Evolutionary conservation across 768 basidiomycete species (phyloP), one percentile per base, ranked within the genome.

Genomic region (Russula virescens): DNA sequence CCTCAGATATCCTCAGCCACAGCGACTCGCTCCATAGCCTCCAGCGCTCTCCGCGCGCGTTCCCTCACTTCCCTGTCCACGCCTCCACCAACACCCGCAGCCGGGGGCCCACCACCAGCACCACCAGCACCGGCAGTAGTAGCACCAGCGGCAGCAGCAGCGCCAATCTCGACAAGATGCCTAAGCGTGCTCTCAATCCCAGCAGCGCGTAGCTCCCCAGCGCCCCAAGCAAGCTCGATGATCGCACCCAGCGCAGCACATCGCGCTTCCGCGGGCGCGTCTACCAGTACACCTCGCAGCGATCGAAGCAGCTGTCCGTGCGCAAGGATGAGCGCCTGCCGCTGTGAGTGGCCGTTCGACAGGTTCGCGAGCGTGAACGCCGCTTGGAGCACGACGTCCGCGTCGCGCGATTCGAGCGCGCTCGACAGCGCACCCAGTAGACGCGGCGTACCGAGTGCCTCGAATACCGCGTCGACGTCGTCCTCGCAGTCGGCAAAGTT

Each of bases 401-500:
- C 80, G 55, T 80, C 79, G 0, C 77, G 70, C 0, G 81, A 81
- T 21, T 77, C 78, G 55, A 91, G 73, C 3, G 82, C 81, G 0
- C 69, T 58, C 0, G 79, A 77, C 13, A 91, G 71, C 46, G 74
- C 75, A 8, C 71, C 71, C 8, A 86, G 75, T 5, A 88, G 68
- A 8, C 72, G 69, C 1, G 79, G 78, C 2, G 73, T 71, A 0
- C 81, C 80, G 14, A 91, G 71, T 28, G 81, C 82, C 18, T 73
- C 69, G 62, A 87, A 83, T 19, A 89, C 73, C 64, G 88, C 74
- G 19, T 80, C 77, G 16, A 88, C 79, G n/a, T 87, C 86, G 5
- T 81, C 78, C 62, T 85, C 82, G 63, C 83, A 77, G 60, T 86
- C 84, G 0, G 87, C 81, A 3, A 91, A 71, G 69, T 93, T 90